phyloP scores from a whole-genome alignment of 768 basidiomycete species.

The Xerocomus potaroensis region DNA sequence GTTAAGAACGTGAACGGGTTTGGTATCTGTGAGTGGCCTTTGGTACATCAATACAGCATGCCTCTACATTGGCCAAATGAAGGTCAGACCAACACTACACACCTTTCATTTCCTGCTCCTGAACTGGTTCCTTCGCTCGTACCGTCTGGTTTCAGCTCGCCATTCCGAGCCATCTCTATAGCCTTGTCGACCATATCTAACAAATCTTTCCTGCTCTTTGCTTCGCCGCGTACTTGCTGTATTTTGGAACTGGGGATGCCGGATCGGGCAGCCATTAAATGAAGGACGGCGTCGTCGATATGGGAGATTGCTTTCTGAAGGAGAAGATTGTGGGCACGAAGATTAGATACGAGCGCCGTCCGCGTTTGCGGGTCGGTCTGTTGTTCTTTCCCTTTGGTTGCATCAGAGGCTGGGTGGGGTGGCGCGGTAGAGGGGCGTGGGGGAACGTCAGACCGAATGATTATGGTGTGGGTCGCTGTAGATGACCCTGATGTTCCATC shows the following conservation, averaged over 20 bases:
- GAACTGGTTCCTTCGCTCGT: not conserved
- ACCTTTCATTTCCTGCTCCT: conserved; percentile 12
- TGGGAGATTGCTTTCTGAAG: conserved; percentile 31
- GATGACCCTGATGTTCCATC: conserved; percentile 4
- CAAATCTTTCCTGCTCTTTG: conserved; percentile 30
- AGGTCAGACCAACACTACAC: conserved; percentile 2
- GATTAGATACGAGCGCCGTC: conserved; percentile 24
- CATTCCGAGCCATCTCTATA: conserved; percentile 27
- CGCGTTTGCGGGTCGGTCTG: conserved; percentile 12
- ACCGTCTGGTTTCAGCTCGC: conserved; percentile 8
- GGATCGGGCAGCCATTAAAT: conserved; percentile 29
- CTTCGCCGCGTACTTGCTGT: conserved; percentile 28
- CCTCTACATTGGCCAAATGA: conserved; percentile 4
- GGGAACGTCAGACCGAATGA: conserved; percentile 11
- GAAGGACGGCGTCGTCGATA: conserved; percentile 30
- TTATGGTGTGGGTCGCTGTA: conserved; percentile 6
- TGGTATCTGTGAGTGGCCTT: conserved; percentile 11
- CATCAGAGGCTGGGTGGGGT: conserved; percentile 19
- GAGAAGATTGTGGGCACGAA: conserved; percentile 29
- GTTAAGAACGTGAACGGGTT: conserved; percentile 1
- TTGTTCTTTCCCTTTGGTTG: conserved; percentile 9
- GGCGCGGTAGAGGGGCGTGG: conserved; percentile 28
- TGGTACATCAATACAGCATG: conserved; percentile 6
- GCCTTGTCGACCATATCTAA: conserved; percentile 28
- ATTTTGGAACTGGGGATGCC: conserved; percentile 29